phyloP scores from a whole-genome alignment of 208 protist genomes.

The Trypanosoma platydactyli region DNA sequence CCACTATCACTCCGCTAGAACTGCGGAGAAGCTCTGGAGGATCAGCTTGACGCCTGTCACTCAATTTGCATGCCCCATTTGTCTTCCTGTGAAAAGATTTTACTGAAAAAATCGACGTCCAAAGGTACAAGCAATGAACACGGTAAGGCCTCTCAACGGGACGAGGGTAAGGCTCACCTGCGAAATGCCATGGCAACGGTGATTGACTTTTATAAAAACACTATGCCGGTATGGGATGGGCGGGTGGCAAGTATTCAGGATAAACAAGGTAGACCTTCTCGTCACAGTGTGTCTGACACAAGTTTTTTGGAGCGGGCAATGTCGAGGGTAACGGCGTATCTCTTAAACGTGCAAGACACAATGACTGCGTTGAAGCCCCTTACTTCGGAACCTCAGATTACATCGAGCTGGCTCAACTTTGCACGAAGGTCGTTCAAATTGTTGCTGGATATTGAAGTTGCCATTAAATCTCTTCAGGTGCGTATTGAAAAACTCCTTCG shows the following conservation, averaged over 20 bases:
- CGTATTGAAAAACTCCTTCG: constrained; percentile 4
- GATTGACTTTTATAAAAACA: constrained; percentile 13
- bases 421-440: background rate
- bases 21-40: no score
- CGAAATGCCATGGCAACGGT: background rate
- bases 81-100: no score
- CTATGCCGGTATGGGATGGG: constrained; percentile 9
- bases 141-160: no score
- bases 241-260: constrained; percentile 4
- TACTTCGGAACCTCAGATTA: background rate
- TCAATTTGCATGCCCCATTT: no score
- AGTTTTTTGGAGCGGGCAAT: constrained; percentile 21
- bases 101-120: no score
- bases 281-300: background rate
- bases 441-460: background rate
- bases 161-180: background rate
- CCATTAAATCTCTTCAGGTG: background rate
- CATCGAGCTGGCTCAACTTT: constrained; percentile 1
- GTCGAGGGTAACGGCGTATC: background rate
- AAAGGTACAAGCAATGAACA: no score
- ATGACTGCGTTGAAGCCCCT: background rate
- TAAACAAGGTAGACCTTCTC: background rate
- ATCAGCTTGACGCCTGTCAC: no score
- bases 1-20: no score
- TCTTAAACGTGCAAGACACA: background rate